These are phyloP conservation scores for Pistacia integerrima DNA, from an alignment of 345 rosid genomes.

Conservation along the genomic window DNA sequence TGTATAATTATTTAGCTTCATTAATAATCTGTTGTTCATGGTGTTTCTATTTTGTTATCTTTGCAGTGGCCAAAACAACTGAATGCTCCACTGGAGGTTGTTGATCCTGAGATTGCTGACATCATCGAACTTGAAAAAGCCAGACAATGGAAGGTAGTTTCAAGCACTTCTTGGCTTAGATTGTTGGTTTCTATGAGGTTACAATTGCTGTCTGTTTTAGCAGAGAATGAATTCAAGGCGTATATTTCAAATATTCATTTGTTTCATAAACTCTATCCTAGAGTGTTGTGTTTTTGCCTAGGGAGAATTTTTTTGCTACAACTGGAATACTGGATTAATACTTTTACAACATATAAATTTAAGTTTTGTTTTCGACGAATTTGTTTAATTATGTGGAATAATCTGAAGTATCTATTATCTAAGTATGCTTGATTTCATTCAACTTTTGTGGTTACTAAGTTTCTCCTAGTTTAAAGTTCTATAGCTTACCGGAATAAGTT, in stretches of 20 bases:
- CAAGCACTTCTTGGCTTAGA: neutral
- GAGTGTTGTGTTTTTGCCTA: neutral
- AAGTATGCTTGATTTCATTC: no score
- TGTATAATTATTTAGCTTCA: neutral
- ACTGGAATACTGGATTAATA: constrained; percentile 4
- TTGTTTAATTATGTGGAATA: neutral
- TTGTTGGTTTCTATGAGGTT: neutral
- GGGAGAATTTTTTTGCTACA: neutral
- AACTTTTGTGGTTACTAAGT: neutral
- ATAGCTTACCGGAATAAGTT: constrained; percentile 1
- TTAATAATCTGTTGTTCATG: neutral
- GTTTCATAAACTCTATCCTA: neutral
- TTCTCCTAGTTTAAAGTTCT: neutral
- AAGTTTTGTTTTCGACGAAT: neutral
- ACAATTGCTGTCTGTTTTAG: neutral
- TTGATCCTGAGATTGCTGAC: constrained; percentile 94
- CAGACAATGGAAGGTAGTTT: constrained; percentile 92
- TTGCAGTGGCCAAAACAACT: constrained; percentile 96
- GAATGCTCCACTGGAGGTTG: constrained; percentile 82
- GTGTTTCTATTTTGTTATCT: no score
- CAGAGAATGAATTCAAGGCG: neutral
- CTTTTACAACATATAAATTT: neutral
- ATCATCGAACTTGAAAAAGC: constrained; percentile 97
- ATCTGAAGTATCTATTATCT: neutral
- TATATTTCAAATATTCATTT: neutral